These are phyloP conservation scores for Oryza punctata DNA, from an alignment of 176 grass and related monocot species.

Conservation along the genomic window DNA sequence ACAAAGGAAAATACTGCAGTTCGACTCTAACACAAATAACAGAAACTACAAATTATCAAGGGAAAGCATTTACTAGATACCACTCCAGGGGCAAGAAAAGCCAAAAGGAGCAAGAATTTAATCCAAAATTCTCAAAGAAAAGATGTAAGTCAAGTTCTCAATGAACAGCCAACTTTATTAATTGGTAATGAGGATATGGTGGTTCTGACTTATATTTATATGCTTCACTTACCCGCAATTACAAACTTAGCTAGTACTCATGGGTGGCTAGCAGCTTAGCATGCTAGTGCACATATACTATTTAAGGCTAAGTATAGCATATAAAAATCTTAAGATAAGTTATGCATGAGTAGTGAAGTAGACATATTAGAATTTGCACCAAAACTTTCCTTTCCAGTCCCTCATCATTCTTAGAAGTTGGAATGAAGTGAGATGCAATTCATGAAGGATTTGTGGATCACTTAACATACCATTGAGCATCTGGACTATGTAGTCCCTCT, in stretches of 20 bases:
- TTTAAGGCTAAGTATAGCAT: not conserved
- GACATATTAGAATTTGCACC: not conserved
- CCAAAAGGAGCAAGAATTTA: too few species aligned
- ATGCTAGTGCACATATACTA: not conserved
- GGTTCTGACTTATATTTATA: too few species aligned
- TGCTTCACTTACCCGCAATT: not conserved
- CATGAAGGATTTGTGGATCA: not conserved
- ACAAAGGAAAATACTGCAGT: not conserved
- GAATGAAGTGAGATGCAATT: not conserved
- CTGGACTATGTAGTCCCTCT: conserved; percentile 48
- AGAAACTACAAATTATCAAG: not conserved
- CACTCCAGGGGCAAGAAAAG: not conserved
- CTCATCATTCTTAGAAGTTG: not conserved
- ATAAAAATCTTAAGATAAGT: not conserved
- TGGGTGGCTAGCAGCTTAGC: not conserved
- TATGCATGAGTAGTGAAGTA: not conserved
- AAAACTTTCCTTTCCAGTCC: not conserved
- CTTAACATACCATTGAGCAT: conserved; percentile 37
- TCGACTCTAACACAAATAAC: not conserved
- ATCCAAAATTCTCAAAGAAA: not conserved
- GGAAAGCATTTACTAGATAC: not conserved
- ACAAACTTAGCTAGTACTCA: not conserved
- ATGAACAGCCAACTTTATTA: not conserved
- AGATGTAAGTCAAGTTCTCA: not conserved
- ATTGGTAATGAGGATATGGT: not conserved